These are phyloP conservation scores for Sporothrix variecibatus DNA, from an alignment of 2,329 filamentous ascomycete genomes.

Conservation along the genomic window DNA sequence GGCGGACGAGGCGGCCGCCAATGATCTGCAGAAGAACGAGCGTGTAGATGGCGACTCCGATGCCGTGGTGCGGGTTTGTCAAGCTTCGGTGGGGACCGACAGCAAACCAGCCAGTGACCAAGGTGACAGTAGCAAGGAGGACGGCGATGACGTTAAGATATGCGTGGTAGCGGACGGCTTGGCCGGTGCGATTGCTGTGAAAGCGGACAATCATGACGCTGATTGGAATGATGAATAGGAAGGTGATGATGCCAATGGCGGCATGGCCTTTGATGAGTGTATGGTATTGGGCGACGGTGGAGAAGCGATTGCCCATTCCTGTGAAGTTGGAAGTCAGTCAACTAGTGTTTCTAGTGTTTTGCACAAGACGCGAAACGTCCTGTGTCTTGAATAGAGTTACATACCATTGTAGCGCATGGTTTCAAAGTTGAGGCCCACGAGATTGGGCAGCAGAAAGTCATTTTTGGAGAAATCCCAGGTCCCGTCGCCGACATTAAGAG, in stretches of 20 bases:
- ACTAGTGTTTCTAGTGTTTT: neutral
- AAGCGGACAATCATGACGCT: constrained; percentile 76
- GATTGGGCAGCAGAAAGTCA: constrained; percentile 74
- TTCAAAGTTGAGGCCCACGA: constrained; percentile 74
- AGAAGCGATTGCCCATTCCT: constrained; percentile 84
- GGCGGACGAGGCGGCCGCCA: constrained; percentile 64
- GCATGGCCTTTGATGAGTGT: constrained; percentile 70
- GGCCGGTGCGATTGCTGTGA: constrained; percentile 61
- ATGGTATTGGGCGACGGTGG: constrained; percentile 69
- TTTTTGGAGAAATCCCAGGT: constrained; percentile 81
- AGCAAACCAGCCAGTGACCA: constrained; percentile 75
- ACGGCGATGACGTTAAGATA: constrained; percentile 72
- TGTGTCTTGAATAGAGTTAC: constrained; percentile 28
- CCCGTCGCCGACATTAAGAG: constrained; percentile 77
- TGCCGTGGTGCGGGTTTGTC: constrained; percentile 82
- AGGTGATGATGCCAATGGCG: constrained; percentile 70
- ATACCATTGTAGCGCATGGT: constrained; percentile 84
- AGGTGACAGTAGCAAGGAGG: constrained; percentile 67
- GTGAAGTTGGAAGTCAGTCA: neutral
- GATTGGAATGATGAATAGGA: constrained; percentile 70
- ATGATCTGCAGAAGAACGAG: constrained; percentile 71
- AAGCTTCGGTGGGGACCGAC: constrained; percentile 71
- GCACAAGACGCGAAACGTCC: too few species aligned
- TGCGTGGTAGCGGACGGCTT: constrained; percentile 68
- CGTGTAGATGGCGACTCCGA: constrained; percentile 76